A percentile compares a stretch with the other conserved stretches of the same genome.
phyloP scores from a whole-genome alignment of 2,329 filamentous ascomycete species.

The Ophiostoma pallidulum region DNA sequence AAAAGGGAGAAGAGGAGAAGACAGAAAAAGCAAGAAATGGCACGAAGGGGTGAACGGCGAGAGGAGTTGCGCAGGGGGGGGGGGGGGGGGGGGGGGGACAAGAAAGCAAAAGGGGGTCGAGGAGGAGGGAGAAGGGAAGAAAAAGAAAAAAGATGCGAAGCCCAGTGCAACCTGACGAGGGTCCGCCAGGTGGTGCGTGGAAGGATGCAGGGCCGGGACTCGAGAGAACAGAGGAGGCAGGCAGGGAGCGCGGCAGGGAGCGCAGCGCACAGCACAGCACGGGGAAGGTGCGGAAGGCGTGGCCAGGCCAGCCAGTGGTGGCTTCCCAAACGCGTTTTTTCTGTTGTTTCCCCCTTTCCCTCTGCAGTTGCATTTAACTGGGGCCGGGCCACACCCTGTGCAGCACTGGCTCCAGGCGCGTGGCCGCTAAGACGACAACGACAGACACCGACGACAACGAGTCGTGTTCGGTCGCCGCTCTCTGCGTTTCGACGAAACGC shows the following conservation, averaged over 20 bases:
- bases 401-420: too few relatives aligned
- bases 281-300: too few relatives aligned
- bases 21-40: background rate
- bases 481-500: too few relatives aligned
- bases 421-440: too few relatives aligned
- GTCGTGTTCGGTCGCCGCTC: too few relatives aligned
- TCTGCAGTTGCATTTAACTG: background rate
- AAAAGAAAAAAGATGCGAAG: background rate
- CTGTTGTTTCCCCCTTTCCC: background rate
- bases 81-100: background rate
- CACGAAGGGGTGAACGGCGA: background rate
- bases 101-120: background rate
- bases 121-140: background rate
- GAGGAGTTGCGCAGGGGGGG: background rate
- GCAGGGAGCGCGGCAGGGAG: background rate
- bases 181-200: background rate
- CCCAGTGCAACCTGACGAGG: background rate
- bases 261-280: background rate
- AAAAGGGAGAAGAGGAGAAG: background rate
- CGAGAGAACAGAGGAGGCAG: constrained; percentile 5
- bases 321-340: constrained; percentile 5
- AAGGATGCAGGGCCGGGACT: background rate
- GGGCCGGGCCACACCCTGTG: too few relatives aligned
- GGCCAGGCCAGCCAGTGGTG: too few relatives aligned
- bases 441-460: too few relatives aligned